phyloP scores from a whole-genome alignment of 2,329 filamentous ascomycete genomes.

The Calonectria pseudoreteaudii region DNA sequence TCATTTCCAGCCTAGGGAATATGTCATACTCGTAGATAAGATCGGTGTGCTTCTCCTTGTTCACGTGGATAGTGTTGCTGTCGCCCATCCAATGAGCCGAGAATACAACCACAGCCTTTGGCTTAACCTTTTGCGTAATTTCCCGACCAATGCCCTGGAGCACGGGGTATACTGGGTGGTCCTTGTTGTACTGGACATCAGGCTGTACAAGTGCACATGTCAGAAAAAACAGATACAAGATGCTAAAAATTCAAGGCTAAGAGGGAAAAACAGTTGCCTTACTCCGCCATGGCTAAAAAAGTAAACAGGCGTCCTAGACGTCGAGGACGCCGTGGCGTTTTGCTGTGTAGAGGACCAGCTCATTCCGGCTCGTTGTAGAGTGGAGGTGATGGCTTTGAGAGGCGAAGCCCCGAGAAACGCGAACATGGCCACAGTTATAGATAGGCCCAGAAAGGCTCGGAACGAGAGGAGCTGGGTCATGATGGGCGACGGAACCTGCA shows the following conservation, averaged over 20 bases:
- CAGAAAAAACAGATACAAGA: neutral
- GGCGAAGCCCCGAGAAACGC: slow-evolving; percentile 39
- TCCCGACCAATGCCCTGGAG: slow-evolving; percentile 75
- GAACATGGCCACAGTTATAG: slow-evolving; percentile 37
- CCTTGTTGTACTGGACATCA: slow-evolving; percentile 74
- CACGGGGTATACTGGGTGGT: slow-evolving; percentile 75
- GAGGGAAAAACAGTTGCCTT: slow-evolving; percentile 35
- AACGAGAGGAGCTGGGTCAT: slow-evolving; percentile 39
- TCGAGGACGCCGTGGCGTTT: slow-evolving; percentile 13
- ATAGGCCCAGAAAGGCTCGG: slow-evolving; percentile 36
- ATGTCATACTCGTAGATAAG: slow-evolving; percentile 74
- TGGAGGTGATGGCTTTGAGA: slow-evolving; percentile 35
- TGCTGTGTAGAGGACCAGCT: slow-evolving; percentile 31
- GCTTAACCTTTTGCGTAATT: slow-evolving; percentile 77
- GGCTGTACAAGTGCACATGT: slow-evolving; percentile 54
- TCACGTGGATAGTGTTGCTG: slow-evolving; percentile 70
- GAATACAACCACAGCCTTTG: slow-evolving; percentile 79
- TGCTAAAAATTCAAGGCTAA: neutral
- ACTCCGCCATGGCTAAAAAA: slow-evolving; percentile 65
- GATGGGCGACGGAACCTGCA: slow-evolving; percentile 11
- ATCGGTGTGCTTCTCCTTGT: slow-evolving; percentile 72
- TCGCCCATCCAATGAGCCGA: slow-evolving; percentile 81
- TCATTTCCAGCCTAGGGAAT: neutral
- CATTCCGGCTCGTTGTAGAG: slow-evolving; percentile 36
- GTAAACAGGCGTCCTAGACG: slow-evolving; percentile 54